phyloP scores from a whole-genome alignment of 495 filamentous ascomycete genomes.

The Immersiella caudata region DNA sequence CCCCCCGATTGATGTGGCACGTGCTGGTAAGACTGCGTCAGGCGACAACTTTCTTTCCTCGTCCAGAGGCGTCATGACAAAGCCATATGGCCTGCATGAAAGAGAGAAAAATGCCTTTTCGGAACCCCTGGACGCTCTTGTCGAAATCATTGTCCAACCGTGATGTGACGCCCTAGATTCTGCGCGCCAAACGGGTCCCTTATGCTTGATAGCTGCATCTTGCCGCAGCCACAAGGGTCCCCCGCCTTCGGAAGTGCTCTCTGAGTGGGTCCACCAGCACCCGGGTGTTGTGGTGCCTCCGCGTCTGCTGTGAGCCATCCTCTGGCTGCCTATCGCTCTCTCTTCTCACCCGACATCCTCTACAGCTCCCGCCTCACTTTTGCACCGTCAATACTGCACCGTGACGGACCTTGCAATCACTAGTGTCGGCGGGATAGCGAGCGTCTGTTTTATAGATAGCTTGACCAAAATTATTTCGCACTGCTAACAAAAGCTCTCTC shows the following conservation, averaged over 20 bases:
- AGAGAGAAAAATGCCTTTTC: constrained; percentile 2
- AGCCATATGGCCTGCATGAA: constrained; percentile 6
- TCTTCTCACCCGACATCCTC: constrained; percentile 5
- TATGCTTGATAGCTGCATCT: constrained; percentile 3
- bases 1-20: neutral
- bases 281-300: neutral
- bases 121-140: neutral
- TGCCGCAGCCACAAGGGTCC: constrained; percentile 1
- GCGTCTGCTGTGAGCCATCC: constrained; percentile 19
- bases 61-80: constrained; percentile 7
- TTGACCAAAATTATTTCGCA: neutral
- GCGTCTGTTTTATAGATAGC: neutral
- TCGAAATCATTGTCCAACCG: neutral
- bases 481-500: neutral
- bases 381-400: neutral
- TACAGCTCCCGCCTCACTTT: constrained; percentile 17
- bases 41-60: constrained; percentile 17
- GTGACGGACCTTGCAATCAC: neutral
- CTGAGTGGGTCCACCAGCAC: neutral
- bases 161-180: neutral
- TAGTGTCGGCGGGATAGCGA: neutral
- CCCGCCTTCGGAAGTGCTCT: neutral
- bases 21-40: constrained; percentile 18
- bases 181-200: neutral
- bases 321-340: constrained; percentile 12